These are phyloP conservation scores for Ammopiptanthus mongolicus DNA, from an alignment of 306 rosid species.

Conservation along the genomic window DNA sequence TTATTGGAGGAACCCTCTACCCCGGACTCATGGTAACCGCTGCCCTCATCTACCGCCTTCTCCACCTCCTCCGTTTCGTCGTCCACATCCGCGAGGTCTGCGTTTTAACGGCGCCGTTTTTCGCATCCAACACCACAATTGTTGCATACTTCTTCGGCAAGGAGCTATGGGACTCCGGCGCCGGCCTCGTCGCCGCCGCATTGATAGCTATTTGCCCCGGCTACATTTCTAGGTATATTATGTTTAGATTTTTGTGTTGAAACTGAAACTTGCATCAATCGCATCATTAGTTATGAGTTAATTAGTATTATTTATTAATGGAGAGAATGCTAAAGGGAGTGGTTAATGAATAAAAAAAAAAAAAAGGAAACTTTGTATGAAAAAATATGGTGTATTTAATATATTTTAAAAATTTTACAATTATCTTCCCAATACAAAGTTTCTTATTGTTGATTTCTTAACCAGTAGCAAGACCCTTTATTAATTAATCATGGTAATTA, in stretches of 20 bases:
- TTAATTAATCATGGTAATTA: too few relatives aligned
- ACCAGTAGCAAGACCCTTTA: too few relatives aligned
- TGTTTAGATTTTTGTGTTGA: too few relatives aligned
- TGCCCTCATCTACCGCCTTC: slow-evolving; percentile 61
- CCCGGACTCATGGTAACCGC: slow-evolving; percentile 99
- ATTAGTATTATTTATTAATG: too few relatives aligned
- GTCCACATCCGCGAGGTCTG: slow-evolving; percentile 98
- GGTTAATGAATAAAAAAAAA: too few relatives aligned
- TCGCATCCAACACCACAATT: slow-evolving; percentile 89
- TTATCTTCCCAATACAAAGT: too few relatives aligned
- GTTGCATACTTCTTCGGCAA: slow-evolving; percentile 92
- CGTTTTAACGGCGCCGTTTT: slow-evolving; percentile 88
- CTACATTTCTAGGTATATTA: slow-evolving; percentile 62
- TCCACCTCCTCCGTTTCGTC: slow-evolving; percentile 61
- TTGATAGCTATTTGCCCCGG: slow-evolving; percentile 96
- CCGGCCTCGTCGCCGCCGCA: slow-evolving; percentile 90
- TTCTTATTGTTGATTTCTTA: too few relatives aligned
- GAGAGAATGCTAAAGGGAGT: too few relatives aligned
- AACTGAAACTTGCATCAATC: too few relatives aligned
- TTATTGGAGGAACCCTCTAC: slow-evolving; percentile 92
- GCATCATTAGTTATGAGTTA: neutral
- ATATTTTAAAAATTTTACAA: too few relatives aligned
- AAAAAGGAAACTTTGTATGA: too few relatives aligned
- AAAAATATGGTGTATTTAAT: too few relatives aligned
- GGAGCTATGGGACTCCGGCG: slow-evolving; percentile 94